Evolutionary conservation across 2,329 filamentous ascomycete species (phyloP), one percentile per base, ranked within the genome.

Genomic region (Curvularia spicifera): DNA sequence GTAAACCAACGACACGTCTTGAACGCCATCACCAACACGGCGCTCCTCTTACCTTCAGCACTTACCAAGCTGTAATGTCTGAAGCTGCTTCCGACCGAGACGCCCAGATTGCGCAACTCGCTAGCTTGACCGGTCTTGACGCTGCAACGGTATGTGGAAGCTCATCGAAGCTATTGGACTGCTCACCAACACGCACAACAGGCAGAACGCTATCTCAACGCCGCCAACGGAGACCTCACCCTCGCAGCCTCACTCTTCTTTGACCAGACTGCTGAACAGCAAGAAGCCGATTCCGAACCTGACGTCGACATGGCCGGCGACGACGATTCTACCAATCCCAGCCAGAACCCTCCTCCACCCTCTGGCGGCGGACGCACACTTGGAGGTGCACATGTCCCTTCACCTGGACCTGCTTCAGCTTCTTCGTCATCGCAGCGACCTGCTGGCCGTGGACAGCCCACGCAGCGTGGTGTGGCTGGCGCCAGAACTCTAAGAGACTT

Each of bases 401-500:
- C 69, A 0, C 60, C 67, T 15, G 68, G 64, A 29, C 55, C 43
- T 3, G 61, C 66, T 7, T 58, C 68, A 37, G 57, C 67, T 50
- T 37, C 51, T 8, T 44, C 56, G 22, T 35, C 56, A 12, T 33
- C 56, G 24, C 68, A 63, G 52, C 63, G 66, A 9, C 58, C 68
- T 28, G 58, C 67, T 8, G 57, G 64, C 4, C 60, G 61, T 33
- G 66, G 66, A 60, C 69, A 72, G 58, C 65, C 69, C 26, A 66
- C 70, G 51, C 74, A 67, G 66, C 70, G 66, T 52, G 78, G 57
- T 24, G 57, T 57, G 24, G 57, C 57, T 35, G 58, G 77, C 46
- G 70, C 80, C 63, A 70, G 76, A 61, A 83, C 81, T 20, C 63
- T 83, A 44, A 73, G 73, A 51, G 81, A 83, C 65, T 64, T 83